Evolutionary conservation across 139 green algal species (phyloP), one percentile per base, ranked within the genome.

Genomic region (Auxenochlorella protothecoides): DNA sequence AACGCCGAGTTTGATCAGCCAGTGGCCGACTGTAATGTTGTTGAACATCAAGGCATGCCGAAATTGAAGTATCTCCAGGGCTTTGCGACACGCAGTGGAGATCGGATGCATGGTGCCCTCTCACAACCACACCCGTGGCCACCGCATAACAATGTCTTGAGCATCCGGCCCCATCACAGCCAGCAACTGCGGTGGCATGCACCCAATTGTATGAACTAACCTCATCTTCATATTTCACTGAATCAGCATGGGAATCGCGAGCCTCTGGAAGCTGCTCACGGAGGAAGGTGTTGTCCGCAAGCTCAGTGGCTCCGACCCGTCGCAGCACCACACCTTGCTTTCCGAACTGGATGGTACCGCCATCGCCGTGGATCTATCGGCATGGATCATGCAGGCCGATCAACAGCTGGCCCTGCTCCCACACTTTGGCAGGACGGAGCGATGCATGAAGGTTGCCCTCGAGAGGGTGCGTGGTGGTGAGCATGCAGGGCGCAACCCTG

Each of bases 351-450:
- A 81, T 54, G 75, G 68, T 53, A 77, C 72, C 55, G 74, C 73
- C 4, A 27, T 89, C 5, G 84, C 84, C 0, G 66, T 89, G 6
- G 84, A 89, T 59, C 74, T 89, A 15, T 76, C 83, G 13, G 66
- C 78, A 0, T 89, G 84, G 84, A 52, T 88, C 6, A 71, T 89
- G 69, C 83, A 89, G 68, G 84, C 81, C 0, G 74, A 76, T 13
- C 71, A 74, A 59, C 80, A 89, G 72, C 63, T 62, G 27, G 68
- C 69, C 3, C 71, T 89, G 68, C 27, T 71, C 12, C 68, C 83
- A 9, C 68, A 79, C 54, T 82, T 83, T 16, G 69, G 59, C 44
- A 65, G 59, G 59, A 67, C 78, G 54, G 76, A 76, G 56, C 71
- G 80, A 6, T 76, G 66, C 55, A 59, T 81, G 53, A 86, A 84